A percentile compares a stretch with the other conserved stretches of the same genome.
phyloP scores from a whole-genome alignment of 208 protist species.

The Trichomonas vaginalis region DNA sequence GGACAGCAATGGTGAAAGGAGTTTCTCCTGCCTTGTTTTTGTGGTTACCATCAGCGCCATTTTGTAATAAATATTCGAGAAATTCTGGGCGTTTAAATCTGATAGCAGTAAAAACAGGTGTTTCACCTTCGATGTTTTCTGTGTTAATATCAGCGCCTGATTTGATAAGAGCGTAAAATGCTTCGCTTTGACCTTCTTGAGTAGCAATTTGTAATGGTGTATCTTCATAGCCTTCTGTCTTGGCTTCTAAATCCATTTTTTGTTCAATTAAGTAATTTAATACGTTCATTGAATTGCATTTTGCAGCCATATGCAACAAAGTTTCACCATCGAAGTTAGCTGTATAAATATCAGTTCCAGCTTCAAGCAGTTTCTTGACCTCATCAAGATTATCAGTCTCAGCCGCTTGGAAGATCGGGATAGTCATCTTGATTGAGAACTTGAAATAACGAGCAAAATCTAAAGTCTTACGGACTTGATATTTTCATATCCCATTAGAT shows the following conservation, averaged over 20 bases:
- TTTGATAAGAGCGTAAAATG: neutral
- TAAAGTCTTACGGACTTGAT: too few species aligned
- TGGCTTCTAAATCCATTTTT: neutral
- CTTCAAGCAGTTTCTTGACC: neutral
- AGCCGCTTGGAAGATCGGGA: neutral
- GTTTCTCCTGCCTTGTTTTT: neutral
- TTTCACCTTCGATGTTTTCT: conserved; percentile 7
- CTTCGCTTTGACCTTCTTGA: neutral
- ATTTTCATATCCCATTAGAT: too few species aligned
- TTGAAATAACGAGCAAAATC: neutral
- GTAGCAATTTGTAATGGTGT: neutral
- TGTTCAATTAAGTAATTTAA: neutral
- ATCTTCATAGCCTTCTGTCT: neutral
- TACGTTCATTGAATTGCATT: neutral
- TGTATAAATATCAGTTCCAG: neutral
- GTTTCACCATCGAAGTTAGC: neutral
- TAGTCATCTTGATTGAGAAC: neutral
- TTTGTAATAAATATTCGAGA: neutral
- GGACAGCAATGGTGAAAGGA: neutral
- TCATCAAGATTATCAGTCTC: neutral
- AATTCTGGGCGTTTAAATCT: neutral
- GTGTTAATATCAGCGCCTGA: neutral
- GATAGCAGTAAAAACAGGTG: neutral
- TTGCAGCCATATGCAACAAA: neutral
- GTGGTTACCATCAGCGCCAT: neutral